Base-by-base conservation (phyloP, 352 stramenopile species). In the Paralagenidium karlingii region DNA sequence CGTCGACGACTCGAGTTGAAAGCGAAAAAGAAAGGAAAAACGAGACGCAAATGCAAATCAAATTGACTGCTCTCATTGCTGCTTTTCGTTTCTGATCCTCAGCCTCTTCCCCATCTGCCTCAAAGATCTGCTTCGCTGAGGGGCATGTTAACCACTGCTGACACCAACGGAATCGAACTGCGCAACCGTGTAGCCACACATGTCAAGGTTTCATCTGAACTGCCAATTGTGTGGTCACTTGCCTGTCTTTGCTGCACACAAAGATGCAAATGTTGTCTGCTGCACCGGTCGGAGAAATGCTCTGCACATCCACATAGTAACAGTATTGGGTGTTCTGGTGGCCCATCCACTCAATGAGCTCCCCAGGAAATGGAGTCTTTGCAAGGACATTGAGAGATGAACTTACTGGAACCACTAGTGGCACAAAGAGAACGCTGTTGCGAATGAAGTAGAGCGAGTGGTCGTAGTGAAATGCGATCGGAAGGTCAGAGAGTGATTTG, bases 221-320 rank as follows among this genome's bases (percentile, higher is more conserved):
- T 15, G 25, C 20, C 3, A 10, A 38, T 26, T 45, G 1, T 7
- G 0, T 4, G 21, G 39, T 10, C 5, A 13, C 45, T 1, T 42
- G 84, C 76, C 74, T 86, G 40, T 87, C 70, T 52, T 89, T 86
- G 43, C 73, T 60, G 49, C 76, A 89, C 1, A 89, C 67, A 38
- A 83, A 87, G 44, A 89, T 79, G 46, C 61, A 85, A 40, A 89
- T 49, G 40, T 62, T 82, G 49, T 87, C 76, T 24, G 76, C 70
- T 9, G 73, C 76, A 0, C 69, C 66, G 0, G 57, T 58, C 41
- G 83, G 65, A 8, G 66, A 82, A 43, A 89, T 65, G 37, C 58
- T 82, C 45, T 83, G 58, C 21, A 89, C 69, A 34, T 88, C 68
- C 26, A 69, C 59, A 8, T 60, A 41, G 45, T 84, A 89, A 31